phyloP scores from a whole-genome alignment of 2,329 filamentous ascomycete genomes.

The Aspergillus cejpii region DNA sequence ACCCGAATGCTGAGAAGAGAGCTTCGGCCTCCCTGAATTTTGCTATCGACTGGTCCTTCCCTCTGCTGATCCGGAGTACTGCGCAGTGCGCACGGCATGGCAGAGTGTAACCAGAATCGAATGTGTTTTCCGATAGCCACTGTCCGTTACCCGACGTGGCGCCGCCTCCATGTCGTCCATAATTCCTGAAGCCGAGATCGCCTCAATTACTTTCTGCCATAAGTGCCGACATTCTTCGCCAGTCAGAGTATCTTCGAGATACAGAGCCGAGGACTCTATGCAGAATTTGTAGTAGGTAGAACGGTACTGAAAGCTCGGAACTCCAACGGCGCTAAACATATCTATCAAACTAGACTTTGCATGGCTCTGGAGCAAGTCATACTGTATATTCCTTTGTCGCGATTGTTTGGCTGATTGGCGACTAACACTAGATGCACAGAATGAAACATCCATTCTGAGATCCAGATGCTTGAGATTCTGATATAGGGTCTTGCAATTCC shows the following conservation, averaged over 20 bases:
- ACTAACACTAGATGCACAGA: slow-evolving; percentile 52
- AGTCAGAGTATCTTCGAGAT: too few species aligned
- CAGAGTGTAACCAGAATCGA: slow-evolving; percentile 22
- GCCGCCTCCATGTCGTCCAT: slow-evolving; percentile 5
- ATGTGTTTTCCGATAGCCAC: slow-evolving; percentile 29
- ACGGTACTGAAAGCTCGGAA: too few species aligned
- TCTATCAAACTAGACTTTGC: too few species aligned
- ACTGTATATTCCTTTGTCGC: too few species aligned
- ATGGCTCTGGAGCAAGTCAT: too few species aligned
- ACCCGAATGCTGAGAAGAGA: too few species aligned
- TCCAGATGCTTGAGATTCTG: slow-evolving; percentile 53
- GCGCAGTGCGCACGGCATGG: slow-evolving; percentile 15
- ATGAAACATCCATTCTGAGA: slow-evolving; percentile 50
- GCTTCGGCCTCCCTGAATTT: too few species aligned
- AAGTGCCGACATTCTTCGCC: slow-evolving; percentile 24
- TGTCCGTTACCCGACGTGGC: slow-evolving; percentile 17
- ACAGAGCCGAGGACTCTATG: too few species aligned
- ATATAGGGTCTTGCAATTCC: slow-evolving; percentile 28
- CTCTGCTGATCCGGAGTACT: slow-evolving; percentile 14
- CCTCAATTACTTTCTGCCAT: slow-evolving; percentile 28
- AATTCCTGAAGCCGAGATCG: too few species aligned
- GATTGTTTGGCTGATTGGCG: slow-evolving; percentile 47
- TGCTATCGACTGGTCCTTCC: too few species aligned
- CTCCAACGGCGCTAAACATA: too few species aligned
- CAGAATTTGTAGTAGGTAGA: too few species aligned